Evolutionary conservation across 495 filamentous ascomycete species (phyloP).

Genomic region (Aspergillus taichungensis): DNA sequence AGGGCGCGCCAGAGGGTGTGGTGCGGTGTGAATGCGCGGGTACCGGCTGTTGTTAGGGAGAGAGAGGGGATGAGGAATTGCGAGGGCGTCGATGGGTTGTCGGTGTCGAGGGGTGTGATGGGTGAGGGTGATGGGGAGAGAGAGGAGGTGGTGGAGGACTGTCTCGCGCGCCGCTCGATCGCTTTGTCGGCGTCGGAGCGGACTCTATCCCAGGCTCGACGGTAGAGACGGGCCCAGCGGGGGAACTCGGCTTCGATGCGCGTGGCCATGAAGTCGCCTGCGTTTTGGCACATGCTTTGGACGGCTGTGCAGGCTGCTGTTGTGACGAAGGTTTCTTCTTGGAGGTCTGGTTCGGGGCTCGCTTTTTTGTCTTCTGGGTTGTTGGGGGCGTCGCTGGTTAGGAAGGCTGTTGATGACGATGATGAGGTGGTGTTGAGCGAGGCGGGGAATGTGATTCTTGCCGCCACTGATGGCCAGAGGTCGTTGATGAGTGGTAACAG

Average conservation of each 20-base stretch:
- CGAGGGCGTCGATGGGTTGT: not conserved
- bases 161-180: conserved; percentile 20
- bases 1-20: conserved; percentile 30
- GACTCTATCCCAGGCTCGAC: conserved; percentile 30
- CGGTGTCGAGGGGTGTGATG: not conserved
- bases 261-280: conserved; percentile 72
- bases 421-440: conserved; percentile 17
- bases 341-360: conserved; percentile 26
- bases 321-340: conserved; percentile 67
- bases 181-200: conserved; percentile 27
- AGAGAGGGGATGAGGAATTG: conserved; percentile 7
- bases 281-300: conserved; percentile 45
- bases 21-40: conserved; percentile 30
- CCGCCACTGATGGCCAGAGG: conserved; percentile 71
- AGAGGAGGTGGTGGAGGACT: not conserved
- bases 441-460: conserved; percentile 45
- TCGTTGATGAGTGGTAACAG: conserved; percentile 86
- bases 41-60: conserved; percentile 14
- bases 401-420: conserved; percentile 21
- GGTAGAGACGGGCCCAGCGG: conserved; percentile 39
- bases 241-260: conserved; percentile 65
- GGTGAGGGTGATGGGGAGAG: conserved; percentile 1
- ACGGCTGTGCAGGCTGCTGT: conserved; percentile 59
- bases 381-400: conserved; percentile 10
- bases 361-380: not conserved